Conservation (phyloP, 129 eudicot species). For the Sambucus nigra region DNA sequence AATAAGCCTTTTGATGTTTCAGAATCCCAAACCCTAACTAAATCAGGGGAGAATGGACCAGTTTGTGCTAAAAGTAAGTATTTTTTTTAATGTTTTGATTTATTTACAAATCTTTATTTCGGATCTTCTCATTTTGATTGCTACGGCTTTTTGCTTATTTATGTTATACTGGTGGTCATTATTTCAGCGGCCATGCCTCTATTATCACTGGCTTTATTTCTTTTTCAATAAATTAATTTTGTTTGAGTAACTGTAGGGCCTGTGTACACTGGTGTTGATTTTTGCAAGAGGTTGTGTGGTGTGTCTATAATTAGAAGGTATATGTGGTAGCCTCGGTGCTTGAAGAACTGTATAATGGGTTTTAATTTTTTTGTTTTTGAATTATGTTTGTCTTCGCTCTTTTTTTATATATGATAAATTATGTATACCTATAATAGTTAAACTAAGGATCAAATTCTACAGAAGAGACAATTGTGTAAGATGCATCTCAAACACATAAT, state of each 20-base stretch:
- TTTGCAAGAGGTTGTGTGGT: conserved; percentile 97
- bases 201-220: background rate
- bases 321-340: background rate
- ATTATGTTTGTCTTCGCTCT: background rate
- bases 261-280: conserved; percentile 93
- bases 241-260: conserved; percentile 49
- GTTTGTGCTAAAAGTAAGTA: no score
- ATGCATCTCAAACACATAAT: no score
- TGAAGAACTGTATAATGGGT: background rate
- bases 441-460: no score
- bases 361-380: background rate
- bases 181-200: background rate
- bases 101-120: no score
- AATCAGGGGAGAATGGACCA: no score
- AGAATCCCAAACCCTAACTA: no score
- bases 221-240: background rate
- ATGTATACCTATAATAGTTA: no score
- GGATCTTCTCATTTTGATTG: conserved; percentile 6
- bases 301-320: conserved; percentile 95
- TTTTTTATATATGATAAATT: background rate
- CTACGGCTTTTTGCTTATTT: background rate
- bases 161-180: conserved; percentile 5
- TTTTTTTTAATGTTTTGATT: no score
- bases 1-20: no score
- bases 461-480: no score